Conservation (phyloP, 257 asterid genomes). For the Gentiana straminea region DNA sequence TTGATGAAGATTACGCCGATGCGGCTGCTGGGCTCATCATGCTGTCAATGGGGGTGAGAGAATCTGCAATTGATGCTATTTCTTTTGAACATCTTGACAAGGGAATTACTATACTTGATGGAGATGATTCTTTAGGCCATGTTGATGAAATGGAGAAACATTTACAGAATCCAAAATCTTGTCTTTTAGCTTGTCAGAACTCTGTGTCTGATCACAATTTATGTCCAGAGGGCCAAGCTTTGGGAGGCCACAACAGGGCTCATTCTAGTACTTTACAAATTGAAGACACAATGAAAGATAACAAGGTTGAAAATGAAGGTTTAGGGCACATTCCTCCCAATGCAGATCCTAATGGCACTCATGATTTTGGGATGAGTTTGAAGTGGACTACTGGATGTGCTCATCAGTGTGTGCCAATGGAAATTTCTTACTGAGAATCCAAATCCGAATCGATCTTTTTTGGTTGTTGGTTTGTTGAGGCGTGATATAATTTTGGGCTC, state of each 20-base stretch:
- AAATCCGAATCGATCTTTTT: too few relatives aligned
- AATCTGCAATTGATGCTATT: slow-evolving; percentile 21
- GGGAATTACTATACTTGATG: slow-evolving; percentile 7
- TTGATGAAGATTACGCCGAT: slow-evolving; percentile 27
- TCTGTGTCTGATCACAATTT: slow-evolving; percentile 15
- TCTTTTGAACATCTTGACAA: background rate
- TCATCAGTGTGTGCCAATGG: slow-evolving; percentile 15
- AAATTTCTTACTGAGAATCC: slow-evolving; percentile 20
- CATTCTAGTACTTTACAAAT: slow-evolving; percentile 26
- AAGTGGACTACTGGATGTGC: slow-evolving; percentile 32
- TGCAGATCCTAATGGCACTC: slow-evolving; percentile 31
- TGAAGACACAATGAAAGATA: slow-evolving; percentile 25
- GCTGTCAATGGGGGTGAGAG: slow-evolving; percentile 49
- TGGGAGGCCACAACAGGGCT: slow-evolving; percentile 65
- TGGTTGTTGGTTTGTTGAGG: background rate
- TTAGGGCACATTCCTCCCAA: slow-evolving; percentile 9
- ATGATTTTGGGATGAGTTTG: slow-evolving; percentile 16
- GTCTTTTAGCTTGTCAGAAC: slow-evolving; percentile 6
- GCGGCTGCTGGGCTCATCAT: slow-evolving; percentile 58
- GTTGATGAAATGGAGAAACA: slow-evolving; percentile 8
- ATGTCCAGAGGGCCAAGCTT: slow-evolving; percentile 12
- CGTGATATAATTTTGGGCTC: background rate
- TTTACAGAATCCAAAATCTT: slow-evolving; percentile 10
- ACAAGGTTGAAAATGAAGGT: slow-evolving; percentile 16
- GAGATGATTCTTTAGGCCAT: slow-evolving; percentile 7